These are phyloP conservation scores for Arthrobotrys sphaeroides DNA, from an alignment of 2,329 filamentous ascomycete genomes.

Conservation along the genomic window DNA sequence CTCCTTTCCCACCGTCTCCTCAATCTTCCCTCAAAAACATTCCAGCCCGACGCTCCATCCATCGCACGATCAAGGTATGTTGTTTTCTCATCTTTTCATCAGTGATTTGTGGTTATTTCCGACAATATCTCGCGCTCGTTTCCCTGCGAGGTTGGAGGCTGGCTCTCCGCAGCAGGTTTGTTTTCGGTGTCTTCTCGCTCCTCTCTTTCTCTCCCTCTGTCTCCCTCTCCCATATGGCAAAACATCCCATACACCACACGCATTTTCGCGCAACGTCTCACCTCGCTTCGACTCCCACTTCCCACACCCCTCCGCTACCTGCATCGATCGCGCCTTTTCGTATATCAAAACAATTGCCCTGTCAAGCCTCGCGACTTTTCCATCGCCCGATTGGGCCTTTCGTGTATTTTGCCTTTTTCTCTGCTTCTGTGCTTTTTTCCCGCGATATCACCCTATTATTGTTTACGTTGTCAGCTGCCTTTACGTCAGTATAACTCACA, in stretches of 20 bases:
- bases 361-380: not conserved
- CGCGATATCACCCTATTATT: no score
- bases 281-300: conserved; percentile 4
- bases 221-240: not conserved
- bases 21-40: conserved; percentile 35
- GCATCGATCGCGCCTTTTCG: conserved; percentile 13
- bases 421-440: no score
- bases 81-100: conserved; percentile 41
- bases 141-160: no score
- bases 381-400: not conserved
- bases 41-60: conserved; percentile 13
- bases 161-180: conserved; percentile 15
- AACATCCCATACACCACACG: not conserved
- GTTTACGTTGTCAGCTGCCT: not conserved
- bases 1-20: conserved; percentile 38
- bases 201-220: conserved; percentile 1
- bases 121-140: conserved; percentile 25
- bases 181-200: not conserved
- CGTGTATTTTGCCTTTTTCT: not conserved
- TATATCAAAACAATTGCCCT: conserved; percentile 15
- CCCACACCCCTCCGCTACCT: not conserved
- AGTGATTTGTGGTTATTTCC: conserved; percentile 48
- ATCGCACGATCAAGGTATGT: conserved; percentile 49
- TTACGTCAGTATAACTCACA: conserved; percentile 17
- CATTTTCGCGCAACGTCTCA: conserved; percentile 32